Base-by-base conservation (phyloP, 768 basidiomycete genomes). In the Ramaria sp. region DNA sequence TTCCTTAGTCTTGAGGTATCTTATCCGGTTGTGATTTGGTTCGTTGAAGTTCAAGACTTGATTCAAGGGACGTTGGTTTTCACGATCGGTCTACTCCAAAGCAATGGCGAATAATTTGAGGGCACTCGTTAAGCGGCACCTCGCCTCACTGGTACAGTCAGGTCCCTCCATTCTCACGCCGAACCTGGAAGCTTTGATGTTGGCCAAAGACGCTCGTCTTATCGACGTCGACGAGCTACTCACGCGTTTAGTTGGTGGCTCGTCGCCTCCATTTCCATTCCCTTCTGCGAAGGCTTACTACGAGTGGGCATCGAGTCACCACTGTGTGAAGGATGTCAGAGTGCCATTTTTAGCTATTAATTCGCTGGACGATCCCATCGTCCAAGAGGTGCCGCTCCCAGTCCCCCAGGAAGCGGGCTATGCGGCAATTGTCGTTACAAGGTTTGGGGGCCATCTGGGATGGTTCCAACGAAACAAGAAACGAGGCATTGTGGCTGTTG, bases 261-360 rank as follows among this genome's bases (percentile, higher is more conserved):
- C 59, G 5, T 46, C 67, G 13, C 67, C 67, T 45, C 73, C 71
- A 42, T 78, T 75, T 69, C 78, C 78, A 9, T 73, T 78, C 63
- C 64, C 70, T 41, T 68, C 72, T 11, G 74, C 73, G 51, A 48
- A 60, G 11, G 77, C 75, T 50, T 81, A 82, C 63, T 78, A 79
- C 61, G 63, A 66, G 53, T 75, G 75, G 64, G 72, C 74, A 6
- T 83, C 87, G 6, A 84, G 81, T 64, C 80, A 87, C 67, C 66
- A 80, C 39, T 72, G 81, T 50, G 69, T 90, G 27, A 68, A 69
- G 54, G 71, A 78, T 56, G 75, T 92, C 61, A 74, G 72, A 45
- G 80, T 91, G 31, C 91, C 91, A 13, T 84, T 83, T 68, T 76
- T 93, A 7, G 79, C 83, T 6, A 75, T 91, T 58, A 88, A 85